These are phyloP conservation scores for Arctium minus DNA, from an alignment of 129 eudicot species.

Conservation along the genomic window DNA sequence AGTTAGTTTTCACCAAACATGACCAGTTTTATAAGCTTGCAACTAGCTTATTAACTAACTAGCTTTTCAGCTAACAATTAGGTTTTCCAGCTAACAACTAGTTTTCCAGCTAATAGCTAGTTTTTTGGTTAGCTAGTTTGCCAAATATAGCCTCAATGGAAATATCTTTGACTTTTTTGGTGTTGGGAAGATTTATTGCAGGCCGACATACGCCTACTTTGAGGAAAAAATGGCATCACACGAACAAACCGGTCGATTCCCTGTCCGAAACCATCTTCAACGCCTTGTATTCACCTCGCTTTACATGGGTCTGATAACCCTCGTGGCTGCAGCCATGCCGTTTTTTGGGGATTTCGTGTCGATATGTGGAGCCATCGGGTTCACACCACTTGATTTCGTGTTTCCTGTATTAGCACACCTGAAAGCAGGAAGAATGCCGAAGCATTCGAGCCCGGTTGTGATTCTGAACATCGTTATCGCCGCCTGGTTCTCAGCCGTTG, in stretches of 20 bases:
- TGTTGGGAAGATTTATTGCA: conserved; percentile 45
- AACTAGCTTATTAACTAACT: too few species aligned
- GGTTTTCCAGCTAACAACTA: too few species aligned
- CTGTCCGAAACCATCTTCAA: not conserved
- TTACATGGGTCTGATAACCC: conserved; percentile 42
- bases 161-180: not conserved
- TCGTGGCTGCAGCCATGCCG: conserved; percentile 57
- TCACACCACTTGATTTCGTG: conserved; percentile 64
- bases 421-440: conserved; percentile 47
- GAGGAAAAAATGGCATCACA: conserved; percentile 27
- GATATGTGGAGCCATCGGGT: conserved; percentile 57
- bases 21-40: not conserved
- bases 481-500: conserved; percentile 49
- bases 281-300: conserved; percentile 30
- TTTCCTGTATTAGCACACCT: conserved; percentile 52
- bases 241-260: conserved; percentile 11
- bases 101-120: too few species aligned
- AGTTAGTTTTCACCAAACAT: not conserved
- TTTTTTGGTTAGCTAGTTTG: too few species aligned
- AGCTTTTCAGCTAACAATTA: too few species aligned
- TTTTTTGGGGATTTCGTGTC: conserved; percentile 58
- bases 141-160: too few species aligned
- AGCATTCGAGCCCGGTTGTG: not conserved
- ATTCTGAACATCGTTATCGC: conserved; percentile 43
- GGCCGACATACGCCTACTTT: conserved; percentile 47